Percentiles rank a stretch among this genome's conserved stretches.
phyloP scores from a whole-genome alignment of 2,329 filamentous ascomycete genomes.

The Penicillium sp. region DNA sequence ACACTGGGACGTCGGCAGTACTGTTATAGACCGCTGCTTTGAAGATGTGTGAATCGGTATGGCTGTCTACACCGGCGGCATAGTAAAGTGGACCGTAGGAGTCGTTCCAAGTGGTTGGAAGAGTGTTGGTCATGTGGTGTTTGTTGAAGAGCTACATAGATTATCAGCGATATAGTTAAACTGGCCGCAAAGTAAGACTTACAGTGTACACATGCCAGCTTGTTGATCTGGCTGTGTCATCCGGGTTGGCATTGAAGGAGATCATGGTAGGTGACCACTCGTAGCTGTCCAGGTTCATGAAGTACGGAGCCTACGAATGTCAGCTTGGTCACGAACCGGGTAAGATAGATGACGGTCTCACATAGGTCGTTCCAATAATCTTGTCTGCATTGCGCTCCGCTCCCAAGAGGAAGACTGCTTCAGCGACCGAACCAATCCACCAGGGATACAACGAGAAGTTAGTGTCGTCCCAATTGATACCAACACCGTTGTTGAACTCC shows the following conservation, averaged over 20 bases:
- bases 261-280: slow-evolving; percentile 33
- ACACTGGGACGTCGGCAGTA: slow-evolving; percentile 38
- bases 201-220: slow-evolving; percentile 31
- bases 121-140: slow-evolving; percentile 46
- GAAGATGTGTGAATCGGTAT: slow-evolving; percentile 40
- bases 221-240: slow-evolving; percentile 29
- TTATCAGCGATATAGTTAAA: slow-evolving; percentile 28
- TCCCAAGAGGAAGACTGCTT: slow-evolving; percentile 64
- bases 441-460: slow-evolving; percentile 51
- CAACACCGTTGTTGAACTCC: slow-evolving; percentile 45
- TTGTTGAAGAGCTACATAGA: slow-evolving; percentile 40
- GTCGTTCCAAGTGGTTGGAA: slow-evolving; percentile 41
- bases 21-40: slow-evolving; percentile 53
- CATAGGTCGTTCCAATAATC: slow-evolving; percentile 30
- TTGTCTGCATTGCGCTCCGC: slow-evolving; percentile 59
- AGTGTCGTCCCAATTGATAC: slow-evolving; percentile 47
- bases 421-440: slow-evolving; percentile 62
- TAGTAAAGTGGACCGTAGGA: slow-evolving; percentile 47
- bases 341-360: slow-evolving; percentile 9
- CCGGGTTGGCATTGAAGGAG: slow-evolving; percentile 30
- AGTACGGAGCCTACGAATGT: slow-evolving; percentile 24
- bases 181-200: slow-evolving; percentile 17
- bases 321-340: neutral
- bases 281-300: slow-evolving; percentile 29
- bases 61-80: slow-evolving; percentile 43